Evolutionary conservation across 805 yeast genomes (phyloP).

Genomic region (Candida quercuum): DNA sequence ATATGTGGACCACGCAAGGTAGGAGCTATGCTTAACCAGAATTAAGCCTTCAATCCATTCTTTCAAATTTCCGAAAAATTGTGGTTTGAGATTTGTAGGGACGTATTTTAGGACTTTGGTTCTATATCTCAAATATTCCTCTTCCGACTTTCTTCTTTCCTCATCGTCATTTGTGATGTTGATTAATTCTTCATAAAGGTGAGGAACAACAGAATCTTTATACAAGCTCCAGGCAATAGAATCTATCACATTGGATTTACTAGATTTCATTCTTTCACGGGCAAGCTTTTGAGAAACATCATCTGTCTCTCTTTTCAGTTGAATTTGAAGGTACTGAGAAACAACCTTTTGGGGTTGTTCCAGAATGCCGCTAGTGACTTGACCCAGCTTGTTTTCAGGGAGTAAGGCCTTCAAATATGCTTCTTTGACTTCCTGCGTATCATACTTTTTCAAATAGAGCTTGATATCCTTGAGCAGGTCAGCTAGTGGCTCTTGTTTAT

Average conservation of each 20-base stretch:
- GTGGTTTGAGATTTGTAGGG: constrained; percentile 39
- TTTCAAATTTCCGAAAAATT: constrained; percentile 36
- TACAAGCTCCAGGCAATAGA: constrained; percentile 43
- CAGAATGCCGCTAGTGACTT: constrained; percentile 41
- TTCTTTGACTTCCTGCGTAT: constrained; percentile 31
- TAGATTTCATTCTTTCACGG: constrained; percentile 40
- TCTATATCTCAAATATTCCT: constrained; percentile 50
- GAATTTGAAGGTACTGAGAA: constrained; percentile 36
- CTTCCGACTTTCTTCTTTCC: constrained; percentile 54
- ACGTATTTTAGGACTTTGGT: constrained; percentile 47
- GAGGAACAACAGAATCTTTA: constrained; percentile 44
- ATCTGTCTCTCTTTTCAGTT: constrained; percentile 34
- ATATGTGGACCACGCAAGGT: constrained; percentile 65
- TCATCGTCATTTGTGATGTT: constrained; percentile 59
- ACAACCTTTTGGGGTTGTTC: constrained; percentile 43
- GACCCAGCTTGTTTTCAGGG: constrained; percentile 55
- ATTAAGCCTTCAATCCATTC: constrained; percentile 70
- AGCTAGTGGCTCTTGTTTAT: constrained; percentile 39
- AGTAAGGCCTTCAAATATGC: constrained; percentile 43
- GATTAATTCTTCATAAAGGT: constrained; percentile 49
- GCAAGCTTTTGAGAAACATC: constrained; percentile 36
- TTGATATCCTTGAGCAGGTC: constrained; percentile 46
- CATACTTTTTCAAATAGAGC: constrained; percentile 35
- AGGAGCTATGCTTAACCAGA: constrained; percentile 53
- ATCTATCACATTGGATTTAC: constrained; percentile 25